Evolutionary conservation across 2,329 filamentous ascomycete species (phyloP).

Genomic region (Colletotrichum sp.): DNA sequence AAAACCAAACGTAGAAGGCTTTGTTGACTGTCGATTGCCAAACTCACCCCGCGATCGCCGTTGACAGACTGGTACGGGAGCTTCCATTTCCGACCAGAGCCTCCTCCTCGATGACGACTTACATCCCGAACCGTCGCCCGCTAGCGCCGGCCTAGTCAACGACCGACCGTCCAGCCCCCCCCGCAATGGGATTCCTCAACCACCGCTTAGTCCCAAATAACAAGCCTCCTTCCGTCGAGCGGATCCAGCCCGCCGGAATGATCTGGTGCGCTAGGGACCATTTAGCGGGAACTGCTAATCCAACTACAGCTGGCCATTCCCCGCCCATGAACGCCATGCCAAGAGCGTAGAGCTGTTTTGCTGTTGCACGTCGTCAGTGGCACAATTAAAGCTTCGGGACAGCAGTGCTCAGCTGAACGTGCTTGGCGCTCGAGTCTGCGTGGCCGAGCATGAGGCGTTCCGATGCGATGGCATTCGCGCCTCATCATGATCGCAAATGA

Average conservation of each 20-base stretch:
- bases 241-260: neutral
- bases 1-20: neutral
- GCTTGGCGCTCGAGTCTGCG: neutral
- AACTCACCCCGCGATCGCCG: neutral
- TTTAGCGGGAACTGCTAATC: neutral
- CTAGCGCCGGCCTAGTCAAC: neutral
- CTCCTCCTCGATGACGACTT: neutral
- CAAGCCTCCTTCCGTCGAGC: neutral
- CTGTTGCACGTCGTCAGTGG: conserved; percentile 10
- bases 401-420: neutral
- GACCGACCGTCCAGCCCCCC: neutral
- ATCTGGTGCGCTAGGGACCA: neutral
- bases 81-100: neutral
- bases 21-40: neutral
- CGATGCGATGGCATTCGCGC: neutral
- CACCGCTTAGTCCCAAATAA: neutral
- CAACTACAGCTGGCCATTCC: neutral
- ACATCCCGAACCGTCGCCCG: neutral
- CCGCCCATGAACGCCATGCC: neutral
- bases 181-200: neutral
- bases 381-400: neutral
- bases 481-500: conserved; percentile 3
- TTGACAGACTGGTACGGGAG: neutral
- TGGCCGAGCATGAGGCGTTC: neutral
- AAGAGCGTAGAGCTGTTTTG: neutral